These are phyloP conservation scores for Pythium aquatile DNA, from an alignment of 352 stramenopile genomes.

Conservation along the genomic window DNA sequence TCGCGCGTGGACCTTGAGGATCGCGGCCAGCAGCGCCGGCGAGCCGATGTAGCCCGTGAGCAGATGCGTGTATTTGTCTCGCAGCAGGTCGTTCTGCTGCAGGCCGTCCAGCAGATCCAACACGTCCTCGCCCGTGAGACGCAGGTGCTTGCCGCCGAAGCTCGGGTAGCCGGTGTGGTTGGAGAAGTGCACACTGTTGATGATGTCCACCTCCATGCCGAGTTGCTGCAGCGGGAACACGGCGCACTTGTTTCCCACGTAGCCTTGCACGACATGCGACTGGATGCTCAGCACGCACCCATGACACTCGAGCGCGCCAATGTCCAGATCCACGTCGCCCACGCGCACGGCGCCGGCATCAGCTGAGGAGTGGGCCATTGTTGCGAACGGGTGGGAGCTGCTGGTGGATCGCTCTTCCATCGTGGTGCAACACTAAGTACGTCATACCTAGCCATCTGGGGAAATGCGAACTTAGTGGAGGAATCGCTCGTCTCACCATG, in stretches of 20 bases:
- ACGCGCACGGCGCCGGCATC: not conserved
- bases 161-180: constrained; percentile 84
- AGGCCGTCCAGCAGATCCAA: constrained; percentile 80
- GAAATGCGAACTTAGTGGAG: not conserved
- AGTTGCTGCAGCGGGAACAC: constrained; percentile 84
- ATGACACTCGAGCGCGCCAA: constrained; percentile 32
- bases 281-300: constrained; percentile 85
- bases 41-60: constrained; percentile 85
- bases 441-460: not conserved
- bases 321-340: constrained; percentile 3
- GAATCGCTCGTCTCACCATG: not conserved
- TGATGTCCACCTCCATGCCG: constrained; percentile 83
- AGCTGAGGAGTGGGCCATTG: not conserved
- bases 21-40: constrained; percentile 61
- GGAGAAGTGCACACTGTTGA: constrained; percentile 89
- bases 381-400: not conserved
- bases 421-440: not conserved
- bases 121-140: constrained; percentile 70
- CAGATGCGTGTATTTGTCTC: constrained; percentile 70
- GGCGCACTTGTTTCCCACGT: constrained; percentile 86
- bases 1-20: constrained; percentile 63
- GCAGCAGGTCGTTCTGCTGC: constrained; percentile 65
- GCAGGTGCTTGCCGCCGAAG: constrained; percentile 62
- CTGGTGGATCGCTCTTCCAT: not conserved
- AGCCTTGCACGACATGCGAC: constrained; percentile 86